Evolutionary conservation across 805 yeast species (phyloP), one percentile per base, ranked within the genome.

Genomic region (Blastobotrys parvus): DNA sequence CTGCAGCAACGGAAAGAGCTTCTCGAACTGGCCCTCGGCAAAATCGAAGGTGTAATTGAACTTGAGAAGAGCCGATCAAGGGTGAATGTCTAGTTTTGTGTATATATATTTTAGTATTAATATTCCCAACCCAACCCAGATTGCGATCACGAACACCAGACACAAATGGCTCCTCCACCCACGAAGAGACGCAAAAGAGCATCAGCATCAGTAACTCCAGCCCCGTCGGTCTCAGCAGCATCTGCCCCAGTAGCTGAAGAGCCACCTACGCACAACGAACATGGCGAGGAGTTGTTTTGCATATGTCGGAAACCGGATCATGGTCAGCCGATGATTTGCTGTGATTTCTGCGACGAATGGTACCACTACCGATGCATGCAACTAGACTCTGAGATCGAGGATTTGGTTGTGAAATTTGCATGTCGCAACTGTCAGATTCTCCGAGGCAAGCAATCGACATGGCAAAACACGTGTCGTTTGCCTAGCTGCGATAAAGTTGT

Each of bases 261-360:
- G n/a, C n/a, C n/a, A n/a, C n/a, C n/a, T n/a, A n/a, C n/a, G n/a
- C n/a, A n/a, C 4, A 29, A 10, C 15, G 15, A 29, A 13, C 11
- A 29, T 10, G 37, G 11, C 4, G 37, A 10, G 22, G 39, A 36
- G 20, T 27, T 53, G 4, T 87, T 70, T 54, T 88, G 97, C 58
- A 63, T 80, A 0, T 88, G 97, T 59, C 70, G 92, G 31, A 73
- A 72, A 47, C 82, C 87, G 0, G 96, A 89, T 54, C 70, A 72
- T 46, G 92, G 89, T 1, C 80, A 77, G 45, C 64, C 88, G 58
- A 89, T 89, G 97, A 82, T 89, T n/a, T 86, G 83, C 0, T 88
- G 97, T 59, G 96, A 88, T 58, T 89, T 86, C 4, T 89, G 97
- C 62, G 95, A 87, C 55, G 95, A 86, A 45, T 89, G 97, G 97